phyloP scores from a whole-genome alignment of 2,329 filamentous ascomycete genomes.

The Phyllosticta capitalensis region DNA sequence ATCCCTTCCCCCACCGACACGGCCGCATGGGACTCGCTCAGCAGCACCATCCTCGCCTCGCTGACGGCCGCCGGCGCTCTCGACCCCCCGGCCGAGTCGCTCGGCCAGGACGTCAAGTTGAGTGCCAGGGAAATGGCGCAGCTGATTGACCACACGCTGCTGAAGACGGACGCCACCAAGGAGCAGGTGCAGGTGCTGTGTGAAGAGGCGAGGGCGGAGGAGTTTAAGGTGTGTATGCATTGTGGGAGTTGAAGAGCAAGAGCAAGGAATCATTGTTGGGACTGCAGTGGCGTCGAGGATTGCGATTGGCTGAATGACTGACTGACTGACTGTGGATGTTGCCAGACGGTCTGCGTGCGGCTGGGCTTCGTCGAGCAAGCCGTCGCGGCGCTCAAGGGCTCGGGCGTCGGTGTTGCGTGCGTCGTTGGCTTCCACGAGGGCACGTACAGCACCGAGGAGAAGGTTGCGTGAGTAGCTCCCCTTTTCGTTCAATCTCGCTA shows the following conservation, averaged over 20 bases:
- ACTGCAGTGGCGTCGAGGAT: no score
- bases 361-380: conserved; percentile 43
- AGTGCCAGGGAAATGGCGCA: conserved; percentile 18
- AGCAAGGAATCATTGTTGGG: not conserved
- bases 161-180: conserved; percentile 39
- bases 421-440: conserved; percentile 54
- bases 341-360: conserved; percentile 48
- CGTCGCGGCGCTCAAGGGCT: conserved; percentile 38
- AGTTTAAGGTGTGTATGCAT: conserved; percentile 32
- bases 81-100: not conserved
- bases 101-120: not conserved
- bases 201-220: conserved; percentile 41
- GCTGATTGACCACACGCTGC: conserved; percentile 41
- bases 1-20: not conserved
- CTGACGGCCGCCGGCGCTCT: not conserved
- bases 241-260: not conserved
- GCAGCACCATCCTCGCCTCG: not conserved
- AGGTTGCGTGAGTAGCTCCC: conserved; percentile 28
- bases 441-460: conserved; percentile 41
- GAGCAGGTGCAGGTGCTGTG: conserved; percentile 46
- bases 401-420: conserved; percentile 43
- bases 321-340: conserved; percentile 18
- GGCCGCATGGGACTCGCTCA: not conserved
- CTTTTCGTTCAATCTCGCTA: not conserved
- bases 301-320: not conserved